Evolutionary conservation across 495 filamentous ascomycete species (phyloP).

Genomic region (Aspergillus olivimuriae): DNA sequence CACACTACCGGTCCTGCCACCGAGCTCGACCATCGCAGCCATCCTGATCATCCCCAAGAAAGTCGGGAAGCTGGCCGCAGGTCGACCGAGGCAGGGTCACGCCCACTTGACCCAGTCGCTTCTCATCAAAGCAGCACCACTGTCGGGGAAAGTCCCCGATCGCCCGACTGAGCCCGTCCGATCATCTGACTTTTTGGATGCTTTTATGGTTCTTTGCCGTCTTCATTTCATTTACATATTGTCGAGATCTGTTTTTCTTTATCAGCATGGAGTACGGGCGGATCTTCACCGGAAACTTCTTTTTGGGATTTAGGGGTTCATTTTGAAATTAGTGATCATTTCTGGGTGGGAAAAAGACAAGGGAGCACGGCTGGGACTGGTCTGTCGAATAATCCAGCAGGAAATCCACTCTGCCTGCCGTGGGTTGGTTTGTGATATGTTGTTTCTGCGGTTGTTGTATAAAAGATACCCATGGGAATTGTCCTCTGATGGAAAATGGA

Average conservation of each 20-base stretch:
- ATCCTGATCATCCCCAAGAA: neutral
- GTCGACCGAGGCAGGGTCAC: neutral
- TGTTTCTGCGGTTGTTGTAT: conserved; percentile 2
- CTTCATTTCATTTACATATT: too few species aligned
- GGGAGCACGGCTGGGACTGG: too few species aligned
- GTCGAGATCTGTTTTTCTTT: too few species aligned
- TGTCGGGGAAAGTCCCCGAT: neutral
- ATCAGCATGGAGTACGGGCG: too few species aligned
- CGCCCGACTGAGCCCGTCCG: conserved; percentile 4
- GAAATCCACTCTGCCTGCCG: too few species aligned
- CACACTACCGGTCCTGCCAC: neutral
- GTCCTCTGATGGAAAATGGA: neutral
- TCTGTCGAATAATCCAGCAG: too few species aligned
- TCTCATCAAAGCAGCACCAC: neutral
- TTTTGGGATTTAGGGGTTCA: too few species aligned
- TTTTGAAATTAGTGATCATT: too few species aligned
- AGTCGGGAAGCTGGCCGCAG: neutral
- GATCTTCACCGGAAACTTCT: too few species aligned
- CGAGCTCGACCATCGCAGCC: neutral
- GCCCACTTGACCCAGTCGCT: neutral
- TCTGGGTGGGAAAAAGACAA: too few species aligned
- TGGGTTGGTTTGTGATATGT: neutral
- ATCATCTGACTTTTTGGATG: conserved; percentile 4
- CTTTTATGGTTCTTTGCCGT: too few species aligned
- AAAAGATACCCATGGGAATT: conserved; percentile 15